Evolutionary conservation across 192 early-diverging fungal genomes (phyloP), one percentile per base, ranked within the genome.

Genomic region (Helicostylum pulchrum): DNA sequence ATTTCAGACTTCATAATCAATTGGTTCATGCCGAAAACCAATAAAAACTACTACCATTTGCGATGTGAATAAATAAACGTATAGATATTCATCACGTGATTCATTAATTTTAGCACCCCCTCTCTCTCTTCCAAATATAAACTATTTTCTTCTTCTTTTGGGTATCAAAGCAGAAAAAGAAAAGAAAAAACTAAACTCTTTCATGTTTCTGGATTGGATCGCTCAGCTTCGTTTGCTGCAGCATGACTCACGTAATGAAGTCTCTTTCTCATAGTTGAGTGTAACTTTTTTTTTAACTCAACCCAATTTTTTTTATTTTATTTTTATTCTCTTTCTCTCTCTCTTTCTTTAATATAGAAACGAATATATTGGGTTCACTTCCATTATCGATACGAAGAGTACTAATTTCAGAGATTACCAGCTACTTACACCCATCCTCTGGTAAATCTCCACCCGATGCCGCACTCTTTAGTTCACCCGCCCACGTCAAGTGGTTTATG

Each of bases 401-500:
- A 15, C 75, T 93, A 26, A 88, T 92, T 39, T 75, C 74, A 20
- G 87, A 90, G 68, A 83, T 91, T 23, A 91, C 86, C 4, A 68
- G 79, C 43, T 59, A 81, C 50, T 50, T 81, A 30, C 61, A 75
- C 58, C 58, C 65, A 50, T 20, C 74, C 44, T 17, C 42, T 39
- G 51, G 61, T 46, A 63, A 66, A 61, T 34, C 42, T 19, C 62
- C 77, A 43, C 75, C 79, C 56, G 83, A 89, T 65, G 78, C 88
- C 10, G 62, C 79, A 19, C 67, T 88, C 12, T 81, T 93, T 44
- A 82, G 83, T 4, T 91, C 90, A 0, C 82, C 85, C 11, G 78
- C 87, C 3, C 92, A 94, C 70, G 91, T 94, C 17, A 74, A 78
- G 42, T 94, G 90, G 90, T 81, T 83, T 39, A 92, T 94, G 90